Percentiles rank a stretch among this genome's conserved stretches.
Conservation (phyloP, 139 green algal genomes). For the Gonium pectorale region DNA sequence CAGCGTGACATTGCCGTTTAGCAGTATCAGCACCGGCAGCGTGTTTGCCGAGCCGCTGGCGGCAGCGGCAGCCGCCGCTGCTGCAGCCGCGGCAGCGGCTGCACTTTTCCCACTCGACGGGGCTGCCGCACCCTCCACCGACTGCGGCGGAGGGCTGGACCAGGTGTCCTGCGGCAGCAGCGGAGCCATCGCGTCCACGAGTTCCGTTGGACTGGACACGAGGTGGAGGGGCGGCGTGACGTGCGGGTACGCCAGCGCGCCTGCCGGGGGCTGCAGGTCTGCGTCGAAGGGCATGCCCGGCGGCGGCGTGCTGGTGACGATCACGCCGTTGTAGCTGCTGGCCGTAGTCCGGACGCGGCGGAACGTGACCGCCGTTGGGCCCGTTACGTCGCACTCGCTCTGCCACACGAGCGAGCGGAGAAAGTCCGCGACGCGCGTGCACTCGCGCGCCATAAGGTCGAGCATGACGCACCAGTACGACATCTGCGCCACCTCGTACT, state of each 20-base stretch:
- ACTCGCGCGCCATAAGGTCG: background rate
- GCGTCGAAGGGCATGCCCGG: conserved; percentile 9
- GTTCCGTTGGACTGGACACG: background rate
- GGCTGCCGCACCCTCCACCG: background rate
- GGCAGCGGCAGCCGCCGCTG: background rate
- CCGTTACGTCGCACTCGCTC: conserved; percentile 13
- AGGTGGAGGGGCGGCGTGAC: conserved; percentile 21
- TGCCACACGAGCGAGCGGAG: conserved; percentile 4
- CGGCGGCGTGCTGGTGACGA: conserved; percentile 8
- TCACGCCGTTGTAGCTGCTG: background rate
- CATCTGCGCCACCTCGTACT: conserved; percentile 34
- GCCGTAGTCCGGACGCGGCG: background rate
- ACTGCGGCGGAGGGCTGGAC: background rate
- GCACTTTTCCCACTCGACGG: no score
- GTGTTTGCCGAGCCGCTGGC: background rate
- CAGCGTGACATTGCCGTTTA: conserved; percentile 26
- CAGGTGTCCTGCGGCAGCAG: conserved; percentile 11
- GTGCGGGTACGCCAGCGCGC: background rate
- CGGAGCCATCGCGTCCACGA: conserved; percentile 5
- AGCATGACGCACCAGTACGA: conserved; percentile 39
- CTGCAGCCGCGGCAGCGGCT: background rate
- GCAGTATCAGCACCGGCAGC: conserved; percentile 14
- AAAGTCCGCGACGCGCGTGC: conserved; percentile 5
- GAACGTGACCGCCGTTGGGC: background rate
- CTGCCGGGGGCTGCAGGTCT: background rate